These are phyloP conservation scores for Penicillium verrucosum DNA, from an alignment of 2,329 filamentous ascomycete species.

Conservation along the genomic window DNA sequence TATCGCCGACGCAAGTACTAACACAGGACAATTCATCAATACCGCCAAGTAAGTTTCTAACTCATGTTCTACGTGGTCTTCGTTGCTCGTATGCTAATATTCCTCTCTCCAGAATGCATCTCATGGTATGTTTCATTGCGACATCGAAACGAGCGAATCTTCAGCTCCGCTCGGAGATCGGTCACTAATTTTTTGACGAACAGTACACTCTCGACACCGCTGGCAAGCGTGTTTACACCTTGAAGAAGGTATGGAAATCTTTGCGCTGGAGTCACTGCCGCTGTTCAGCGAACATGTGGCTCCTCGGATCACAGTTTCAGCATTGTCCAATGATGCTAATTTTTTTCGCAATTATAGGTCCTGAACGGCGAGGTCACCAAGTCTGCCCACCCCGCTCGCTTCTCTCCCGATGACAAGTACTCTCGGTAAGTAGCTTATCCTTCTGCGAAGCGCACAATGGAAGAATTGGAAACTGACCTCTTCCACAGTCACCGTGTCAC, in stretches of 20 bases:
- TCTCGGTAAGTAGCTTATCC: slow-evolving; percentile 55
- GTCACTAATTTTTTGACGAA: slow-evolving; percentile 10
- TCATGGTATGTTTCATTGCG: slow-evolving; percentile 35
- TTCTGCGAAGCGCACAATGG: too few relatives aligned
- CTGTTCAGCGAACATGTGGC: slow-evolving; percentile 25
- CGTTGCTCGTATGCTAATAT: slow-evolving; percentile 7
- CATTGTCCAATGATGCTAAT: slow-evolving; percentile 4
- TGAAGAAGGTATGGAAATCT: slow-evolving; percentile 64
- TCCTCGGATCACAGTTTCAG: background rate
- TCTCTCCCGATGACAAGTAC: slow-evolving; percentile 98
- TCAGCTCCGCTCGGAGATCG: slow-evolving; percentile 8
- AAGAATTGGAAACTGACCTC: slow-evolving; percentile 1
- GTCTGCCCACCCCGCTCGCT: slow-evolving; percentile 91
- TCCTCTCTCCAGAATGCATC: slow-evolving; percentile 35
- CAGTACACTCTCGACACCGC: slow-evolving; percentile 76
- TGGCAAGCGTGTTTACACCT: slow-evolving; percentile 89
- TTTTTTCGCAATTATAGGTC: slow-evolving; percentile 36
- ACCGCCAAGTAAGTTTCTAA: slow-evolving; percentile 29
- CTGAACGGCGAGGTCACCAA: slow-evolving; percentile 80
- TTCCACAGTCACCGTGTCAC: slow-evolving; percentile 76
- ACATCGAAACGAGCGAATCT: slow-evolving; percentile 6
- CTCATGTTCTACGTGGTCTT: background rate
- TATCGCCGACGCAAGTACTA: slow-evolving; percentile 15
- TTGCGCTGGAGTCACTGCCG: background rate
- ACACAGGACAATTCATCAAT: slow-evolving; percentile 16